phyloP scores from a whole-genome alignment of 805 yeast species.

The Kluyveromyces starmeri region DNA sequence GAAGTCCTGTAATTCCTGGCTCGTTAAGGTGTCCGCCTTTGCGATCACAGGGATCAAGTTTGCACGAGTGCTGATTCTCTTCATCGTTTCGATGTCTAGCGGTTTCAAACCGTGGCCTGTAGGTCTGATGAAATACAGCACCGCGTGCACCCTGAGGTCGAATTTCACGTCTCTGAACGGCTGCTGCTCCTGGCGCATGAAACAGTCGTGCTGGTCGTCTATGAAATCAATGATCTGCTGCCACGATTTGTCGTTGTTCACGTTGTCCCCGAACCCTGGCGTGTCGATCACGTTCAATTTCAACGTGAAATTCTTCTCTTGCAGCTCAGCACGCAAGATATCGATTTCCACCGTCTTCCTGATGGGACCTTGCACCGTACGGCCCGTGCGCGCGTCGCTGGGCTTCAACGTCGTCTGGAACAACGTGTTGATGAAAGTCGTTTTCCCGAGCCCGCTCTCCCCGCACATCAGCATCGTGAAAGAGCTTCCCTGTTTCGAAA shows the following conservation, averaged over 20 bases:
- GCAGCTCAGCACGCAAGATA: constrained; percentile 68
- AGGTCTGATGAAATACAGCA: constrained; percentile 84
- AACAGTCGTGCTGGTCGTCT: constrained; percentile 84
- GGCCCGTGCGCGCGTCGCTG: constrained; percentile 33
- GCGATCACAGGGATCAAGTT: constrained; percentile 86
- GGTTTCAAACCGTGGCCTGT: constrained; percentile 85
- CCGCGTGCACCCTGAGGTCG: constrained; percentile 85
- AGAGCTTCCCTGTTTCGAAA: constrained; percentile 64
- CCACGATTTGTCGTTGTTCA: constrained; percentile 81
- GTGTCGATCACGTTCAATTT: constrained; percentile 80
- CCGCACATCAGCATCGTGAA: constrained; percentile 84
- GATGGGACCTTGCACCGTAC: constrained; percentile 36
- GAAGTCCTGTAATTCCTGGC: constrained; percentile 56
- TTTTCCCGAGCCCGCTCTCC: constrained; percentile 85
- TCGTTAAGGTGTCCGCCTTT: constrained; percentile 77
- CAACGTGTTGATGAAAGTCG: constrained; percentile 81
- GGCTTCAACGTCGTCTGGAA: constrained; percentile 67
- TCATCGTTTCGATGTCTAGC: constrained; percentile 82
- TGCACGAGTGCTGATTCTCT: constrained; percentile 67
- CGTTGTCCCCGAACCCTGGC: constrained; percentile 89
- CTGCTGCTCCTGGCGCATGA: constrained; percentile 89
- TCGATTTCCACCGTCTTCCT: constrained; percentile 71
- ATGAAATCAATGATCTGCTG: constrained; percentile 79
- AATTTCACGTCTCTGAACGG: constrained; percentile 59
- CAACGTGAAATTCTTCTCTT: constrained; percentile 73